phyloP scores from a whole-genome alignment of 805 yeast genomes.

The Metschnikowia sp. region DNA sequence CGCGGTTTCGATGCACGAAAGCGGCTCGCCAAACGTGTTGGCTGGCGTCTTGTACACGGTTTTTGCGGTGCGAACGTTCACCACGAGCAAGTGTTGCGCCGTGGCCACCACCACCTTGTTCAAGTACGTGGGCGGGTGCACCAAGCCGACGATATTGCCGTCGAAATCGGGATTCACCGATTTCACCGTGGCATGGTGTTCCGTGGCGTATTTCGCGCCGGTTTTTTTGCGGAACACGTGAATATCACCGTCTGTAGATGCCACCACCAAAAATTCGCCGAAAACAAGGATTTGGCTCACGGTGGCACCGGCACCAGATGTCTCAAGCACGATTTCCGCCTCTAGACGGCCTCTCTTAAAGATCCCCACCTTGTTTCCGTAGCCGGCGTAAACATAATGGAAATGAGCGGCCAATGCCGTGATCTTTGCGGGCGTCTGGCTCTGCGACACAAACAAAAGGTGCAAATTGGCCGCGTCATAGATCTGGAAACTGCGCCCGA shows the following conservation, averaged over 20 bases:
- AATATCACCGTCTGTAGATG: slow-evolving; percentile 40
- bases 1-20: slow-evolving; percentile 73
- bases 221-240: slow-evolving; percentile 52
- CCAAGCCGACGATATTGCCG: slow-evolving; percentile 65
- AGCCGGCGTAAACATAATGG: slow-evolving; percentile 79
- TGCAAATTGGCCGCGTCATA: slow-evolving; percentile 88
- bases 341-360: slow-evolving; percentile 78
- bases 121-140: slow-evolving; percentile 88
- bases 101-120: slow-evolving; percentile 89
- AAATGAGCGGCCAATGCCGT: slow-evolving; percentile 73
- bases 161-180: slow-evolving; percentile 52
- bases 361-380: slow-evolving; percentile 68
- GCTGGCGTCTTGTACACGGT: slow-evolving; percentile 52
- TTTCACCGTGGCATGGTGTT: slow-evolving; percentile 61
- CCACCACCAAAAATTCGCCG: slow-evolving; percentile 73
- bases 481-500: slow-evolving; percentile 86
- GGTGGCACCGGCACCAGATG: slow-evolving; percentile 22
- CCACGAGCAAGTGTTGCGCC: slow-evolving; percentile 53
- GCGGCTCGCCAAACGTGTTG: slow-evolving; percentile 47
- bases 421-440: slow-evolving; percentile 68
- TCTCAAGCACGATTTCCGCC: slow-evolving; percentile 16
- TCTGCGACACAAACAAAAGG: slow-evolving; percentile 78
- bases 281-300: slow-evolving; percentile 57
- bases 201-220: slow-evolving; percentile 51
- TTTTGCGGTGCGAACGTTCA: slow-evolving; percentile 77